Evolutionary conservation across 2,329 filamentous ascomycete genomes (phyloP), one percentile per base, ranked within the genome.

Genomic region (Nectriaceae sp.): DNA sequence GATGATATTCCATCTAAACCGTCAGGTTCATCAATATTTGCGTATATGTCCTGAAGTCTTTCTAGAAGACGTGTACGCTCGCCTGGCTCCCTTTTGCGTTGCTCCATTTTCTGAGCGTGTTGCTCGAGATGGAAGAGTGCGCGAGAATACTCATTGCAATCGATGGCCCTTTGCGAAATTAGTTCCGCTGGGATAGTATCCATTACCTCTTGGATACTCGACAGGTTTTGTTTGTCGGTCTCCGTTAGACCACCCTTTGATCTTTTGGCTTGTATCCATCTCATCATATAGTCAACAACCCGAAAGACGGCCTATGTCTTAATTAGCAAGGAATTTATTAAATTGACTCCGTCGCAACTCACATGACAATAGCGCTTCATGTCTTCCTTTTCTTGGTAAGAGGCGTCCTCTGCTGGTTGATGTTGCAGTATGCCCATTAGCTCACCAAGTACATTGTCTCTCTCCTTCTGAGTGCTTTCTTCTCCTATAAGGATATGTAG

Each of bases 11-110:
- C 94, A 65, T 97, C 92, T 26, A 99, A 85, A 1, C 93, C 92
- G 68, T 99, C 94, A 0, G 94, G 95, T 61, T 99, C 94, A 63
- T 99, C 94, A 52, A 99, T 97, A 60, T 97, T 89, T 1, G 90
- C 90, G 68, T 99, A 99, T 16, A 99, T 96, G 44, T 93, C 86
- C 64, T 97, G 93, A 20, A 99, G 75, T 52, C 86, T 83, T 57
- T 90, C 83, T 50, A 95, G 81, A 4, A 94, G 76, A 20, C 83
- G 77, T 44, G 87, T 77, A n/a, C 80, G 73, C 19, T 83, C 79
- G 2, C 77, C 75, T 1, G 73, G 68, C 1, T 76, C 75, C 21
- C 73, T 64, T 26, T 73, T 72, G n/a, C 68, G 62, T 21, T 72
- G 70, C 22, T 76, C 71, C 46, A 76, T 67, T 50, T 77, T 73